Evolutionary conservation across 108 stramenopile species (phyloP).

Genomic region (Epipyxis sp.): DNA sequence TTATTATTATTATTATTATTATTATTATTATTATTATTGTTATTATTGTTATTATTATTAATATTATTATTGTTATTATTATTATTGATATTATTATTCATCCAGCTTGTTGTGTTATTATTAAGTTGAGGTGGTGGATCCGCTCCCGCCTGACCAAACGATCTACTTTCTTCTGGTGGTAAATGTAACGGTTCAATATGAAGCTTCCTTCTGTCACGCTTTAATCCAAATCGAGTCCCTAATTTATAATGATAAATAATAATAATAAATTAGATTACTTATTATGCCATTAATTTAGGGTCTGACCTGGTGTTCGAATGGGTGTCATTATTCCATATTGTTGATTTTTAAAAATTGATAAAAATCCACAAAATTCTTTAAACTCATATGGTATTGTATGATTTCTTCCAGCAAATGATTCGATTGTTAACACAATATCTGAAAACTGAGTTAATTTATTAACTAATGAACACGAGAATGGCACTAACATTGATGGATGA

Average conservation of each 20-base stretch:
- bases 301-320: not conserved
- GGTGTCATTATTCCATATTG: slow-evolving; percentile 2
- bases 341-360: not conserved
- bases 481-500: not conserved
- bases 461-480: not conserved
- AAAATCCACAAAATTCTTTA: slow-evolving; percentile 5
- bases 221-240: slow-evolving; percentile 3
- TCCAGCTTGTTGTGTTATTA: too few species aligned
- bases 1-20: too few species aligned
- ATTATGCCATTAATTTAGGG: too few species aligned
- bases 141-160: too few species aligned
- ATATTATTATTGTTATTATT: too few species aligned
- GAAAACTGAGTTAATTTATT: not conserved
- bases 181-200: slow-evolving; percentile 28
- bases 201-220: slow-evolving; percentile 18
- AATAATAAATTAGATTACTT: too few species aligned
- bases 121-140: too few species aligned
- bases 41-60: too few species aligned
- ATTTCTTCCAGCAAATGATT: slow-evolving; percentile 11
- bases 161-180: slow-evolving; percentile 30
- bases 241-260: too few species aligned
- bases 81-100: too few species aligned
- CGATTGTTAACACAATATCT: not conserved
- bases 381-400: slow-evolving; percentile 6
- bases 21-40: too few species aligned